Percentiles rank a stretch among this genome's conserved stretches.
Evolutionary conservation across 2,329 filamentous ascomycete species (phyloP).

Genomic region (Talaromyces sp.): DNA sequence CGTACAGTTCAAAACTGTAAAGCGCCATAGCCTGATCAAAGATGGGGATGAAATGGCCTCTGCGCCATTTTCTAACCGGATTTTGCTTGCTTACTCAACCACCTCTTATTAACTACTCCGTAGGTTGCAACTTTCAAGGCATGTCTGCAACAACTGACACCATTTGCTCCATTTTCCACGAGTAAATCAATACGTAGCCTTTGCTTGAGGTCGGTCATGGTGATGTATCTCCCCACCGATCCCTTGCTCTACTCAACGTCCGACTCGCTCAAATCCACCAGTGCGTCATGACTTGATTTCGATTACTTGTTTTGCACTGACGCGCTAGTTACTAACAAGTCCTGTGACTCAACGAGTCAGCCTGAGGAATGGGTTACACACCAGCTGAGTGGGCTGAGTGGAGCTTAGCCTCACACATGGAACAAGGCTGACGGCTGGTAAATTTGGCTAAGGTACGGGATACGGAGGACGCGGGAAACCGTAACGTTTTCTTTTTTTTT

Average conservation of each 20-base stretch:
- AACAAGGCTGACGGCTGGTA: constrained; percentile 7
- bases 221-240: background rate
- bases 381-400: constrained; percentile 5
- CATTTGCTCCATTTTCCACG: background rate
- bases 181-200: no score
- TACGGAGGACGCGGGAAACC: background rate
- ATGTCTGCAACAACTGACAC: background rate
- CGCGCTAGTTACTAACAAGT: background rate
- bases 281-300: constrained; percentile 2
- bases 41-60: background rate
- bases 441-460: background rate
- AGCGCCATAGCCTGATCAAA: background rate
- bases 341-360: constrained; percentile 7
- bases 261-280: constrained; percentile 1
- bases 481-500: background rate
- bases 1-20: no score
- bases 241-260: background rate
- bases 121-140: no score
- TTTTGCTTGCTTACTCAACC: background rate
- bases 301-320: constrained; percentile 1
- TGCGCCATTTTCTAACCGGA: background rate
- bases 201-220: background rate
- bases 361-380: constrained; percentile 1
- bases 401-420: constrained; percentile 1
- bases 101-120: background rate